Evolutionary conservation across 192 early-diverging fungal species (phyloP), one percentile per base, ranked within the genome.

Genomic region (Paraglomus occultum): DNA sequence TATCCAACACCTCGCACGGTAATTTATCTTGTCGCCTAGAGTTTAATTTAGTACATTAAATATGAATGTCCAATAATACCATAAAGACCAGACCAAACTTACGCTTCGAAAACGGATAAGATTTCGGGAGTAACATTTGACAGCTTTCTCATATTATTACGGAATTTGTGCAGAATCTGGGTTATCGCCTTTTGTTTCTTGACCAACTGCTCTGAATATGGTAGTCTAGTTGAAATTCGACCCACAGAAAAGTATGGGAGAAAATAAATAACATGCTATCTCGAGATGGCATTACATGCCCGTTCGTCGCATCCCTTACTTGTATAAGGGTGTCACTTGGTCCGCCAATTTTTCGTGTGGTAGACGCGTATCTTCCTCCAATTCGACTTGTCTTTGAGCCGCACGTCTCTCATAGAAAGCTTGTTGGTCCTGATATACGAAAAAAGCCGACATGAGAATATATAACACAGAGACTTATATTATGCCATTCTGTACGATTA

Each of bases 261-360:
- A n/a, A n/a, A n/a, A n/a, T n/a, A n/a, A n/a, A n/a, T n/a, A n/a
- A n/a, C n/a, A n/a, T n/a, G n/a, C n/a, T n/a, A n/a, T n/a, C n/a
- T n/a, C n/a, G n/a, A n/a, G n/a, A 47, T 43, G 18, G 45, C 22
- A 40, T 47, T 6, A 47, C 31, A 6, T 7, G 1, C 18, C 18
- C 14, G 44, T 8, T 15, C 0, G 11, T 17, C 7, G 0, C 14
- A 45, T 7, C 12, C 11, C 45, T 48, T 74, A 84, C 83, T 77
- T 85, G 80, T 84, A 82, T 22, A 89, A 77, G 39, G 90, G 89
- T 0, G 88, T 91, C 15, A 90, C 84, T 77, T 91, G 88, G 73
- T 89, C 87, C 22, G 81, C 80, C 42, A 92, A 71, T 44, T 76
- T 73, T 71, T 91, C 89, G 43, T 77, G 71, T 8, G 87, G 85